Conservation (phyloP, 1,284 basidiomycete genomes). For the Papiliotrema flavescens region DNA sequence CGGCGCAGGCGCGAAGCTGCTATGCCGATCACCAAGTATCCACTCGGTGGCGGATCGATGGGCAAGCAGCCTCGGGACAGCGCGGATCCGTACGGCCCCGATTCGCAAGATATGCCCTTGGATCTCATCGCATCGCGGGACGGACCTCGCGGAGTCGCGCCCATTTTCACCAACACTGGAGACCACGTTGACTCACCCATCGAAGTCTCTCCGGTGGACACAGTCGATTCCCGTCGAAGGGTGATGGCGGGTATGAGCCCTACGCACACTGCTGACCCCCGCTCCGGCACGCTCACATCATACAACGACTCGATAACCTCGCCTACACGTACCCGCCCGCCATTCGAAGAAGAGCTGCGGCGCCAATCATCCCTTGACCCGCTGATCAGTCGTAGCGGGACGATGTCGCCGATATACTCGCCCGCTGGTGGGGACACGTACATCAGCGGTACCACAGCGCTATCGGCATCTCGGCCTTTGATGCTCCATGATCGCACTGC, state of each 20-base stretch:
- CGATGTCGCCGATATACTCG: not conserved
- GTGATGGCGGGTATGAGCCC: not conserved
- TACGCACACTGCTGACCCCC: too few species aligned
- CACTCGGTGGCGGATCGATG: conserved; percentile 3
- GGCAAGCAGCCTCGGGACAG: not conserved
- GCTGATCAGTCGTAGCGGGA: not conserved
- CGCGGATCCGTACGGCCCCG: not conserved
- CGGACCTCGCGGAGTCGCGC: not conserved
- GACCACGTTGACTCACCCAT: not conserved
- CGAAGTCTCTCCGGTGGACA: not conserved
- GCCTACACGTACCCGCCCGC: too few species aligned
- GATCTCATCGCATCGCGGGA: conserved; percentile 18
- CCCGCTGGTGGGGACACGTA: not conserved
- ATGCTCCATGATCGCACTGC: conserved; percentile 21
- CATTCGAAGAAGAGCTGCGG: too few species aligned
- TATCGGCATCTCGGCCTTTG: conserved; percentile 15
- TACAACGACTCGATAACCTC: too few species aligned
- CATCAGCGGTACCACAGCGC: not conserved
- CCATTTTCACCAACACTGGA: conserved; percentile 1
- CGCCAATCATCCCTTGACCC: conserved; percentile 4
- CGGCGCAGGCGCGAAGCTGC: conserved; percentile 23
- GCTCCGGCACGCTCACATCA: too few species aligned
- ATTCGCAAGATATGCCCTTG: conserved; percentile 14
- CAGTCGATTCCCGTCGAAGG: not conserved
- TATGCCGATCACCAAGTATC: conserved; percentile 1